phyloP scores from a whole-genome alignment of 1,284 basidiomycete species.

The Dichomitus squalens region DNA sequence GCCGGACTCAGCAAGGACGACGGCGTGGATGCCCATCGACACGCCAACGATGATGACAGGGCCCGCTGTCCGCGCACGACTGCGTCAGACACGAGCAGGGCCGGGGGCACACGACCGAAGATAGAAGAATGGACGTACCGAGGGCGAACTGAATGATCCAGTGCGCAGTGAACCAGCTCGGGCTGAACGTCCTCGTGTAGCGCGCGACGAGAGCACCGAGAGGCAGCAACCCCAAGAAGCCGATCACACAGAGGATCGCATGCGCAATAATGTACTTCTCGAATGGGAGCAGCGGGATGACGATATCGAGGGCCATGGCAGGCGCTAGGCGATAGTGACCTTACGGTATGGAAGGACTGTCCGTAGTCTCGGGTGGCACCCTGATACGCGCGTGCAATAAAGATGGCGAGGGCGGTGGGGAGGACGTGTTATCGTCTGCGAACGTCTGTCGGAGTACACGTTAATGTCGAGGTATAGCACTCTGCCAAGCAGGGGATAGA shows the following conservation, averaged over 20 bases:
- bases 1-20: slow-evolving; percentile 40
- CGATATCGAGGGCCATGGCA: background rate
- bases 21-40: slow-evolving; percentile 50
- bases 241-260: slow-evolving; percentile 34
- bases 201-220: slow-evolving; percentile 35
- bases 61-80: slow-evolving; percentile 31
- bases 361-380: background rate
- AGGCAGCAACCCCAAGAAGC: slow-evolving; percentile 35
- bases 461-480: background rate
- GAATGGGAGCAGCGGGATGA: slow-evolving; percentile 29
- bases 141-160: slow-evolving; percentile 31
- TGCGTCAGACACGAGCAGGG: background rate
- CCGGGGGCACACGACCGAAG: background rate
- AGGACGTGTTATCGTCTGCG: background rate
- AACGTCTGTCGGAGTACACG: background rate
- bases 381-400: background rate
- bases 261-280: slow-evolving; percentile 41
- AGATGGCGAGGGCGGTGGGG: background rate
- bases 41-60: slow-evolving; percentile 54
- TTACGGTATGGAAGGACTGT: background rate
- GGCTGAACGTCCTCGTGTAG: slow-evolving; percentile 34
- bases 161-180: slow-evolving; percentile 32
- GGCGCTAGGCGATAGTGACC: background rate
- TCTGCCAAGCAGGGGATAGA: background rate
- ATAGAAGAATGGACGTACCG: slow-evolving; percentile 20